Evolutionary conservation across 192 early-diverging fungal species (phyloP).

Genomic region (Entrophospora sp.): DNA sequence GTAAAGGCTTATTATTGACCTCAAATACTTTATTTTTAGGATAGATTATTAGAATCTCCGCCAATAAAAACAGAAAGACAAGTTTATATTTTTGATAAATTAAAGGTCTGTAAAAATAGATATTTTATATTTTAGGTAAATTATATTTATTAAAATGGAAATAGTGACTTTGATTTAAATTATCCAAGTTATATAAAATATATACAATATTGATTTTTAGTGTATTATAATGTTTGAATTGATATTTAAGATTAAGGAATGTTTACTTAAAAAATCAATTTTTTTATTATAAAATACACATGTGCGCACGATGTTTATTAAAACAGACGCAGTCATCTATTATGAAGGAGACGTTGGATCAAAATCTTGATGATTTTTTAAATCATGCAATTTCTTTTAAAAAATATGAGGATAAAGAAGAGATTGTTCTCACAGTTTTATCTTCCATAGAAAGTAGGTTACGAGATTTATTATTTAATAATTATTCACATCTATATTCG

Average conservation of each 20-base stretch:
- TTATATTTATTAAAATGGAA: not conserved
- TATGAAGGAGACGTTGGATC: conserved; percentile 18
- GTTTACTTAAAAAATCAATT: not conserved
- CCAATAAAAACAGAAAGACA: conserved; percentile 6
- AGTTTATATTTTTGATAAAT: conserved; percentile 17
- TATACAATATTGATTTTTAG: not conserved
- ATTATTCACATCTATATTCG: not conserved
- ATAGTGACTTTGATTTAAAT: not conserved
- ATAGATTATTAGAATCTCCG: conserved; percentile 9
- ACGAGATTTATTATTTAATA: not conserved
- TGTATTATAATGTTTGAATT: not conserved
- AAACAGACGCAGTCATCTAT: not conserved
- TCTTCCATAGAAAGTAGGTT: not conserved
- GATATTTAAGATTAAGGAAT: not conserved
- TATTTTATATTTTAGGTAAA: not conserved
- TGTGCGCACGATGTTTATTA: too few species aligned
- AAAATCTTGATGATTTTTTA: conserved; percentile 15
- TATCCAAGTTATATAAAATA: not conserved
- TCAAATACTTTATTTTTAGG: not conserved
- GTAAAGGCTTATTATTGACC: not conserved
- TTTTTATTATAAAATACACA: too few species aligned
- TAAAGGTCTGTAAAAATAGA: conserved; percentile 9
- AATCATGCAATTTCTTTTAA: conserved; percentile 12
- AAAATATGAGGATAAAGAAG: not conserved
- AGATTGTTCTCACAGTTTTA: not conserved